Evolutionary conservation across 441 rosid genomes (phyloP), one percentile per base, ranked within the genome.

Genomic region (Populus trichocarpa): DNA sequence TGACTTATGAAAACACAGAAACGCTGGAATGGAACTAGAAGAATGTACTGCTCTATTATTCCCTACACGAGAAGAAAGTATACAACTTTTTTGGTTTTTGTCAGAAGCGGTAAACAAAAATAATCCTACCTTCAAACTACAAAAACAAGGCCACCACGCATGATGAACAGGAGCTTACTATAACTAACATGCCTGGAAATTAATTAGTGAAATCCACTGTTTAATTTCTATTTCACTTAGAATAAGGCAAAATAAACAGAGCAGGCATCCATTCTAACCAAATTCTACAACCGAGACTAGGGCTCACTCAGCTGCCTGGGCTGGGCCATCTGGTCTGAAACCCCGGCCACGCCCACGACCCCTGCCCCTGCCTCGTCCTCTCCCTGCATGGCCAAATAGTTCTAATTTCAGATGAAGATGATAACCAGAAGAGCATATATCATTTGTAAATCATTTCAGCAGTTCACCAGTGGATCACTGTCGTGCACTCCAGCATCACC

Each of bases 1-100:
- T 14, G 4, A 1, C 66, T 23, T 63, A 11, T 10, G 28, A 63
- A 63, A 61, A 63, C 26, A 63, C 28, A 63, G 9, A 59, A 23
- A 9, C 14, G 66, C 26, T 63, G 66, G 13, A 63, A 63, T 1
- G 23, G 66, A 63, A 63, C 66, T 63, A 13, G 28, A 63, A 63
- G 53, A 77, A 78, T 75, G 81, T 67, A 71, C 77, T 70, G 77
- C 76, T 81, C 80, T 73, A 73, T 81, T 77, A 77, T 77, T 63
- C 71, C 71, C 80, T 42, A 16, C 68, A 77, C 7, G 20, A 28
- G 23, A 68, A 30, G 64, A 14, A 63, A 73, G 72, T 74, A 42
- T 71, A 75, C 73, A 75, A 67, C 46, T 69, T 71, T 81, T 64
- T 18, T 33, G 66, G 35, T 65, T 59, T 30, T 13, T 25, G 68